A percentile compares a stretch with the other conserved stretches of the same genome.
phyloP scores from a whole-genome alignment of 2,329 filamentous ascomycete genomes.

The Cladosporium colombiae region DNA sequence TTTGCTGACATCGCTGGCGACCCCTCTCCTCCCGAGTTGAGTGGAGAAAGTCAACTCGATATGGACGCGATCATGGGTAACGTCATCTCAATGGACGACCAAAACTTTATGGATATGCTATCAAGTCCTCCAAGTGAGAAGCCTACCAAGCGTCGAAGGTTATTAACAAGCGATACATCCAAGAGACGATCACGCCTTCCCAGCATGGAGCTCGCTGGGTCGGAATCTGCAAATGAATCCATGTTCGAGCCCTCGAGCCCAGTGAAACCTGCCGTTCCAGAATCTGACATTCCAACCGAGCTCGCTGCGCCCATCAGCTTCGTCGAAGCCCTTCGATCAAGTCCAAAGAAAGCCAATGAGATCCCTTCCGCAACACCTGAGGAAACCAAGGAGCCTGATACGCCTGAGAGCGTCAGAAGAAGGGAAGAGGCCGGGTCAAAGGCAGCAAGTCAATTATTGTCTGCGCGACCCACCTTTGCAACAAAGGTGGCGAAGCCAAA shows the following conservation, averaged over 20 bases:
- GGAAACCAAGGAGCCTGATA: conserved; percentile 24
- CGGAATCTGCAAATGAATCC: background rate
- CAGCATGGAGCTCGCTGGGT: conserved; percentile 7
- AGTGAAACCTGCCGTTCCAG: background rate
- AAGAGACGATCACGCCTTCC: conserved; percentile 6
- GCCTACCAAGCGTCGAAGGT: conserved; percentile 27
- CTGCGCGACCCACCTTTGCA: conserved; percentile 17
- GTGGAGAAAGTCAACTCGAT: conserved; percentile 34
- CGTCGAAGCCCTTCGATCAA: background rate
- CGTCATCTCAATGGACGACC: conserved; percentile 42
- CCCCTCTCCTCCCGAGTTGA: conserved; percentile 28
- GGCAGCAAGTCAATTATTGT: conserved; percentile 36
- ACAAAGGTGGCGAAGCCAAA: background rate
- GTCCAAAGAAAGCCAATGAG: background rate
- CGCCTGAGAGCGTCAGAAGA: conserved; percentile 32
- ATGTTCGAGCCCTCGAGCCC: background rate
- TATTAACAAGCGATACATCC: conserved; percentile 10
- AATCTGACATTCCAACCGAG: background rate
- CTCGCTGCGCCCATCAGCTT: background rate
- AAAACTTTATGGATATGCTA: conserved; percentile 33
- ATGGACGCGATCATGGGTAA: conserved; percentile 35
- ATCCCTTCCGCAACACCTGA: conserved; percentile 21
- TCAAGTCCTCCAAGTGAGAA: conserved; percentile 26
- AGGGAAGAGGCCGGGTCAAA: conserved; percentile 40
- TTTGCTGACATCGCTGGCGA: conserved; percentile 37